phyloP scores from a whole-genome alignment of 306 rosid species.

The Vicia villosa region DNA sequence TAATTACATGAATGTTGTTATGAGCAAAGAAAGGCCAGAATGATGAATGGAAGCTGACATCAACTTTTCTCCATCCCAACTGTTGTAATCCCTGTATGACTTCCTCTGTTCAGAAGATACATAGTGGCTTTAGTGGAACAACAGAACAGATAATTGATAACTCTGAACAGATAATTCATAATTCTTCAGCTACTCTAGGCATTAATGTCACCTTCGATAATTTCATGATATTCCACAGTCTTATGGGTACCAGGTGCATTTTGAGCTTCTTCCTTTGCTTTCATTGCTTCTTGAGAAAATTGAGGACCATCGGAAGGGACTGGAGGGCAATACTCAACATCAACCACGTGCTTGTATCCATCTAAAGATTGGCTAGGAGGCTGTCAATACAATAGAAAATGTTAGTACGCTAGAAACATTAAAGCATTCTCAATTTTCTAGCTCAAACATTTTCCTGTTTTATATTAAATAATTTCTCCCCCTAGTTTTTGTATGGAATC shows the following conservation, averaged over 20 bases:
- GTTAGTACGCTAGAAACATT: constrained; percentile 31
- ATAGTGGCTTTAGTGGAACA: constrained; percentile 27
- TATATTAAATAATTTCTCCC: neutral
- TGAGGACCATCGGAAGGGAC: constrained; percentile 76
- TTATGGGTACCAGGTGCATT: constrained; percentile 63
- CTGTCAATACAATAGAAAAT: constrained; percentile 47
- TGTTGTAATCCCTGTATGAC: constrained; percentile 81
- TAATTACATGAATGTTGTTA: constrained; percentile 88
- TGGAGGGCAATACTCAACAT: constrained; percentile 74
- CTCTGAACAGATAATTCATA: constrained; percentile 11
- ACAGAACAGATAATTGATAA: neutral
- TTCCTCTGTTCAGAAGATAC: constrained; percentile 67
- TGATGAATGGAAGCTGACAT: constrained; percentile 91
- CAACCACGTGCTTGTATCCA: constrained; percentile 93
- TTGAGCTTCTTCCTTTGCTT: constrained; percentile 92
- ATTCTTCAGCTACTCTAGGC: constrained; percentile 16
- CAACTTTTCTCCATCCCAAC: constrained; percentile 91
- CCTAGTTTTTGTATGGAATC: constrained; percentile 9
- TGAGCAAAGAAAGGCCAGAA: constrained; percentile 94
- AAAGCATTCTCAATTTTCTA: constrained; percentile 6
- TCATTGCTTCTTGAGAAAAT: constrained; percentile 76
- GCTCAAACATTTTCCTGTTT: constrained; percentile 17
- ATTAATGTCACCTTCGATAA: constrained; percentile 72
- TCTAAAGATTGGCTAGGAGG: constrained; percentile 81
- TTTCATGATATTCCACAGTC: constrained; percentile 86